These are phyloP conservation scores for Linnemannia zychae DNA, from an alignment of 192 early-diverging fungal species.

Conservation along the genomic window DNA sequence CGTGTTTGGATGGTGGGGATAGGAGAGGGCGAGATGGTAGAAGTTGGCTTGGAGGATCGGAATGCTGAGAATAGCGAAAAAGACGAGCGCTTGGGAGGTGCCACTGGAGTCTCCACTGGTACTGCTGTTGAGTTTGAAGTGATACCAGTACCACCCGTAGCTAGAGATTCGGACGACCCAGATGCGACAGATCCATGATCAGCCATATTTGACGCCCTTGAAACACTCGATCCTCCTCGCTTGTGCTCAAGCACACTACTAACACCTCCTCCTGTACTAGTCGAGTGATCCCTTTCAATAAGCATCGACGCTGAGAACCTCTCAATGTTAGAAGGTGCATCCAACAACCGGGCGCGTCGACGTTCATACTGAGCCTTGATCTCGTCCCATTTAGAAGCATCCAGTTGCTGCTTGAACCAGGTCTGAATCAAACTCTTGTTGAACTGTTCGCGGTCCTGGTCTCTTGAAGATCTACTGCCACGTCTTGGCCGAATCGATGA, in stretches of 20 bases:
- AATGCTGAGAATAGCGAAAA: not conserved
- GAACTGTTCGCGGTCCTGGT: not conserved
- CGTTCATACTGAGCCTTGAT: conserved; percentile 30
- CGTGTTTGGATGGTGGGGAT: not conserved
- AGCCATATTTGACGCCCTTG: not conserved
- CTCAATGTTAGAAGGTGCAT: conserved; percentile 23
- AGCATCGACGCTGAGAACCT: not conserved
- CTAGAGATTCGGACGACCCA: not conserved
- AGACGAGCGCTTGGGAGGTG: not conserved
- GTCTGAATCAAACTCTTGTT: conserved; percentile 6
- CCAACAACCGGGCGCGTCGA: conserved; percentile 12
- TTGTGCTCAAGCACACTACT: not conserved
- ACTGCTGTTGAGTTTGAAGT: not conserved
- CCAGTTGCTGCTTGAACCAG: conserved; percentile 30
- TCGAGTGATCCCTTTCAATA: not conserved
- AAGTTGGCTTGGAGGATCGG: not conserved
- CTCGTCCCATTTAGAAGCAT: conserved; percentile 43
- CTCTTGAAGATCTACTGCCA: too few species aligned
- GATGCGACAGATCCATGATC: not conserved
- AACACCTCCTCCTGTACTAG: not conserved
- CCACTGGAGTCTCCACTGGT: not conserved
- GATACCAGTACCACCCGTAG: not conserved
- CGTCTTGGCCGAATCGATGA: too few species aligned
- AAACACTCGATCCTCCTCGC: not conserved
- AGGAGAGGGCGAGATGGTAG: not conserved